phyloP scores from a whole-genome alignment of 2,329 filamentous ascomycete species.

The Dactylellina haptotyla region DNA sequence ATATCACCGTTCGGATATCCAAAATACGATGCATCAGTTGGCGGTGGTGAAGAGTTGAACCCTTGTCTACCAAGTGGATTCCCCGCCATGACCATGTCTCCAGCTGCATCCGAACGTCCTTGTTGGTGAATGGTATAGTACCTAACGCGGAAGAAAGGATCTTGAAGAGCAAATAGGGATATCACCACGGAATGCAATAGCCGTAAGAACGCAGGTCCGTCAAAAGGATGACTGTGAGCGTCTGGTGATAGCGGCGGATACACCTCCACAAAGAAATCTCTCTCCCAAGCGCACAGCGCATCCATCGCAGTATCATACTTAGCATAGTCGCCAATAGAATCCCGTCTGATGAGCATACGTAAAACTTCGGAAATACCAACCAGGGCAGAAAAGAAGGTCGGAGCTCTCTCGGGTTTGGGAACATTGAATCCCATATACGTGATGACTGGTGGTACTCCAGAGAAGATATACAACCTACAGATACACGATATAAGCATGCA shows the following conservation, averaged over 20 bases:
- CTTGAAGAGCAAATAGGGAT: constrained; percentile 49
- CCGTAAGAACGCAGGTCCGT: constrained; percentile 46
- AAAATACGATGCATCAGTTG: constrained; percentile 18
- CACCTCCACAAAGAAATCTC: constrained; percentile 27
- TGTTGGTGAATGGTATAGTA: constrained; percentile 34
- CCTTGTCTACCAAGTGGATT: not conserved
- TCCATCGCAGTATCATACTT: constrained; percentile 32
- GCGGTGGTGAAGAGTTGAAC: too few relatives aligned
- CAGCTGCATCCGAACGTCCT: too few relatives aligned
- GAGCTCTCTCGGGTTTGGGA: constrained; percentile 21
- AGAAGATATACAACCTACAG: constrained; percentile 56
- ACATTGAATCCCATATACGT: constrained; percentile 56
- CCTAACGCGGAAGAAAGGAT: constrained; percentile 17
- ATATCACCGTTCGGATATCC: constrained; percentile 8
- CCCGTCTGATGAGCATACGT: constrained; percentile 54
- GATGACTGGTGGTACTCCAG: constrained; percentile 55
- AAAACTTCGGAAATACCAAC: constrained; percentile 55
- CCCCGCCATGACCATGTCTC: not conserved
- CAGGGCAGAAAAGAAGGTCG: constrained; percentile 50
- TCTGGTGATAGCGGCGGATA: constrained; percentile 11
- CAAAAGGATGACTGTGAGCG: constrained; percentile 26
- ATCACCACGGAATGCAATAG: constrained; percentile 52
- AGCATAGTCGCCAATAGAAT: constrained; percentile 42
- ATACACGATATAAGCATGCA: not conserved
- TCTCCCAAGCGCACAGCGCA: constrained; percentile 51